Percentiles rank a stretch among this genome's conserved stretches.
Conservation (phyloP, 2,329 filamentous ascomycete genomes). For the Sphaerulina vaccinii region DNA sequence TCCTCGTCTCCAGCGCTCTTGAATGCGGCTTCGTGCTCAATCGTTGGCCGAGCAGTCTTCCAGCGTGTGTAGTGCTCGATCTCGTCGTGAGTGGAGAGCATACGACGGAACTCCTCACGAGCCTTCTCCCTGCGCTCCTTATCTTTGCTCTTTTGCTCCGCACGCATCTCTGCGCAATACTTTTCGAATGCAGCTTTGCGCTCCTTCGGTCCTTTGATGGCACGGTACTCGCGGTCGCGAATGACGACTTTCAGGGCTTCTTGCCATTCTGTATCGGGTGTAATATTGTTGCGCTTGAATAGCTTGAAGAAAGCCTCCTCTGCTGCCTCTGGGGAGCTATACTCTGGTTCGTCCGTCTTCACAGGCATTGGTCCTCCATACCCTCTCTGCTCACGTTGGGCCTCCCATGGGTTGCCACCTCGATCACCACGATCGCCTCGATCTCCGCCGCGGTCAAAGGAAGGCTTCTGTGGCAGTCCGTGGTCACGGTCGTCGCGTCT, state of each 20-base stretch:
- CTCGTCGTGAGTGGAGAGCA: slow-evolving; percentile 94
- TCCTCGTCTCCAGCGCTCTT: slow-evolving; percentile 82
- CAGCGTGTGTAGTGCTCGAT: slow-evolving; percentile 96
- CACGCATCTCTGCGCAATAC: slow-evolving; percentile 83
- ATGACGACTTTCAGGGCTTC: slow-evolving; percentile 82
- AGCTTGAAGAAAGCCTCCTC: slow-evolving; percentile 92
- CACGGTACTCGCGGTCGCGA: slow-evolving; percentile 87
- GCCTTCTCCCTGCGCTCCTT: slow-evolving; percentile 91
- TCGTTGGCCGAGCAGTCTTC: slow-evolving; percentile 92
- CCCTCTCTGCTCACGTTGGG: slow-evolving; percentile 33
- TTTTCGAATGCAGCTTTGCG: slow-evolving; percentile 91
- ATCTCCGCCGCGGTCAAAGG: slow-evolving; percentile 31
- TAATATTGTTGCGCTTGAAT: slow-evolving; percentile 77
- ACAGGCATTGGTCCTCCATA: slow-evolving; percentile 37
- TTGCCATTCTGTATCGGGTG: slow-evolving; percentile 90
- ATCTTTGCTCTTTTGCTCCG: slow-evolving; percentile 90
- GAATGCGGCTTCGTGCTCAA: slow-evolving; percentile 94
- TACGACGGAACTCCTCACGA: slow-evolving; percentile 88
- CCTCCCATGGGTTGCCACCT: slow-evolving; percentile 35
- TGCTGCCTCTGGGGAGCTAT: slow-evolving; percentile 77
- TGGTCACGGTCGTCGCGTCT: slow-evolving; percentile 39
- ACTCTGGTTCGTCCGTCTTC: slow-evolving; percentile 60
- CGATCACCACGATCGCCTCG: slow-evolving; percentile 27
- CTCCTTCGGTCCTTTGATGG: slow-evolving; percentile 88
- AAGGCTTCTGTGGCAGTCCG: slow-evolving; percentile 43